Conservation (phyloP, 2,329 filamentous ascomycete species). For the Knoxdaviesia proteae region DNA sequence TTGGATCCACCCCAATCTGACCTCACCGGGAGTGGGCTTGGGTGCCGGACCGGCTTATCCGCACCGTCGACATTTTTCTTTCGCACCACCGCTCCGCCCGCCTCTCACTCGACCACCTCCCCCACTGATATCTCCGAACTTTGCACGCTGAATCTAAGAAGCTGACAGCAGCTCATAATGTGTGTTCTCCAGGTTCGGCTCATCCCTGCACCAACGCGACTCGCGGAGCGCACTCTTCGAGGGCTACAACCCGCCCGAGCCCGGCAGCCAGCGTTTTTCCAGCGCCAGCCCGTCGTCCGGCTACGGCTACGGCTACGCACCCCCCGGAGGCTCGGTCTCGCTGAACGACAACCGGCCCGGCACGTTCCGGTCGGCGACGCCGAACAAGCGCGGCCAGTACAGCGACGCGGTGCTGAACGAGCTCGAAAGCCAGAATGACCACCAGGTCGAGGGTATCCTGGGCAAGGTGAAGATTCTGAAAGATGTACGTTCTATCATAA, state of each 20-base stretch:
- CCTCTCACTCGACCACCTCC: neutral
- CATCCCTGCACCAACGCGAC: conserved; percentile 53
- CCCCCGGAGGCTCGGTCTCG: neutral
- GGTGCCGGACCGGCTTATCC: too few relatives aligned
- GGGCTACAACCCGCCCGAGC: conserved; percentile 39
- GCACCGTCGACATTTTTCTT: too few relatives aligned
- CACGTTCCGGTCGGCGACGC: conserved; percentile 46
- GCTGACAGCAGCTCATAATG: too few relatives aligned
- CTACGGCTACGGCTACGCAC: conserved; percentile 36
- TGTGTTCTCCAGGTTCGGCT: conserved; percentile 38
- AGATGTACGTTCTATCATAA: conserved; percentile 53
- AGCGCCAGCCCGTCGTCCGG: conserved; percentile 23
- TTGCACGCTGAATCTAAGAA: too few relatives aligned
- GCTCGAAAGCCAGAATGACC: conserved; percentile 88
- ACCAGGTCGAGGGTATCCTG: conserved; percentile 72
- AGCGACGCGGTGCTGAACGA: conserved; percentile 80
- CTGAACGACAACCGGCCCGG: conserved; percentile 7
- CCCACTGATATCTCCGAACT: too few relatives aligned
- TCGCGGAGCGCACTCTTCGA: conserved; percentile 55
- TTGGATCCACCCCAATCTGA: too few relatives aligned
- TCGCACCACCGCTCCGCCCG: too few relatives aligned
- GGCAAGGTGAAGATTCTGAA: conserved; percentile 81
- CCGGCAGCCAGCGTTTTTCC: conserved; percentile 18
- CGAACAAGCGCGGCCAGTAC: conserved; percentile 67
- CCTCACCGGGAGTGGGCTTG: too few relatives aligned